Evolutionary conservation across 768 basidiomycete genomes (phyloP).

Genomic region (Mycena epipterygia): DNA sequence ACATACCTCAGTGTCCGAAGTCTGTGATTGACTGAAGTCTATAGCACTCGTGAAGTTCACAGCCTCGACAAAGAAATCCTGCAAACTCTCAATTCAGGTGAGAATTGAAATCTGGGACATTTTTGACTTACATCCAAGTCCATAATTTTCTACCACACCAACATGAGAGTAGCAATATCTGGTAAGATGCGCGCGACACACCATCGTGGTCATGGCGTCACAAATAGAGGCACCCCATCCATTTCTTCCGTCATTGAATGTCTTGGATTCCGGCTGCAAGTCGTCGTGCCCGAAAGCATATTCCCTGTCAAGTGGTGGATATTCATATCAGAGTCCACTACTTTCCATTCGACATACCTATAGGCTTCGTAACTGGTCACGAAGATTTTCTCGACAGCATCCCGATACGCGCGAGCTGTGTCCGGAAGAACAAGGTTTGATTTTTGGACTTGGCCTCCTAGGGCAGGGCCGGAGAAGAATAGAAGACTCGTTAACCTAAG

Average conservation of each 20-base stretch:
- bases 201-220: slow-evolving; percentile 60
- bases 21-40: slow-evolving; percentile 61
- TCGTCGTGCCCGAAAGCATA: slow-evolving; percentile 76
- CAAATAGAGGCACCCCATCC: slow-evolving; percentile 53
- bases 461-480: no score
- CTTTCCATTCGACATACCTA: slow-evolving; percentile 52
- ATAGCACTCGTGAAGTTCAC: slow-evolving; percentile 56
- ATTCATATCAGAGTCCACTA: neutral
- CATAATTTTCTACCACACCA: slow-evolving; percentile 59
- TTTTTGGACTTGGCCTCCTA: slow-evolving; percentile 53
- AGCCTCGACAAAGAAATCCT: slow-evolving; percentile 62
- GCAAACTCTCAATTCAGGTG: neutral
- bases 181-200: slow-evolving; percentile 35
- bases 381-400: slow-evolving; percentile 65
- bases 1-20: slow-evolving; percentile 58
- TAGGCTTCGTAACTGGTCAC: slow-evolving; percentile 67
- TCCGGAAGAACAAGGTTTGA: slow-evolving; percentile 58
- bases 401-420: slow-evolving; percentile 50
- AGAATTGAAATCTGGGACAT: neutral
- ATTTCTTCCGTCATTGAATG: slow-evolving; percentile 50
- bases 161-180: neutral
- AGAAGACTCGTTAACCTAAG: neutral
- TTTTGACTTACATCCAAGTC: slow-evolving; percentile 50
- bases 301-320: slow-evolving; percentile 47
- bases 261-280: slow-evolving; percentile 61